phyloP scores from a whole-genome alignment of 371 early-diverging fungal species.

The Mortierella sp. region DNA sequence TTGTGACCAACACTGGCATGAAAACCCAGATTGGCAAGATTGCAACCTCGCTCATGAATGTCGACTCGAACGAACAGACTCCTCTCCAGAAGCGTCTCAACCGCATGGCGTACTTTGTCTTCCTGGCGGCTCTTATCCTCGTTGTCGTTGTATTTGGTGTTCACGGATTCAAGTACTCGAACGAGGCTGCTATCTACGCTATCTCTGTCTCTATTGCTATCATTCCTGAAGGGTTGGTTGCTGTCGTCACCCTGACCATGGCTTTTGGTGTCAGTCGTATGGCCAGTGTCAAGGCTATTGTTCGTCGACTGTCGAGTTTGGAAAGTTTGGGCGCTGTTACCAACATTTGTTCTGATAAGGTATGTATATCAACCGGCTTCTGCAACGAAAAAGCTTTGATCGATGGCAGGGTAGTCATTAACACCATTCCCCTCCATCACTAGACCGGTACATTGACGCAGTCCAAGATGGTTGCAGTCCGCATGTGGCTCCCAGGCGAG shows the following conservation, averaged over 20 bases:
- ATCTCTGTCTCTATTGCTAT: conserved; percentile 91
- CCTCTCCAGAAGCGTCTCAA: conserved; percentile 82
- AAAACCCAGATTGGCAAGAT: conserved; percentile 95
- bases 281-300: conserved; percentile 88
- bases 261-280: conserved; percentile 91
- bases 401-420: background rate
- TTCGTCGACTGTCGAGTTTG: conserved; percentile 87
- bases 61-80: conserved; percentile 71
- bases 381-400: background rate
- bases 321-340: conserved; percentile 93
- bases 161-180: conserved; percentile 63
- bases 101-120: conserved; percentile 78
- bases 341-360: conserved; percentile 94
- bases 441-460: conserved; percentile 67
- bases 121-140: conserved; percentile 73
- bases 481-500: conserved; percentile 74
- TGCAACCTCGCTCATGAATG: conserved; percentile 82
- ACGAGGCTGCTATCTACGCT: conserved; percentile 75
- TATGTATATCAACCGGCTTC: background rate
- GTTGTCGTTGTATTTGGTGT: conserved; percentile 80
- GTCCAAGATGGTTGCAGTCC: conserved; percentile 79
- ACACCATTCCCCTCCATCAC: background rate
- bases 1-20: conserved; percentile 88
- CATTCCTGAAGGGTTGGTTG: conserved; percentile 96
- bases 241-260: conserved; percentile 91